Percentiles rank a stretch among this genome's conserved stretches.
These are phyloP conservation scores for Kondoa subrosea DNA, from an alignment of 768 basidiomycete genomes.

Conservation along the genomic window DNA sequence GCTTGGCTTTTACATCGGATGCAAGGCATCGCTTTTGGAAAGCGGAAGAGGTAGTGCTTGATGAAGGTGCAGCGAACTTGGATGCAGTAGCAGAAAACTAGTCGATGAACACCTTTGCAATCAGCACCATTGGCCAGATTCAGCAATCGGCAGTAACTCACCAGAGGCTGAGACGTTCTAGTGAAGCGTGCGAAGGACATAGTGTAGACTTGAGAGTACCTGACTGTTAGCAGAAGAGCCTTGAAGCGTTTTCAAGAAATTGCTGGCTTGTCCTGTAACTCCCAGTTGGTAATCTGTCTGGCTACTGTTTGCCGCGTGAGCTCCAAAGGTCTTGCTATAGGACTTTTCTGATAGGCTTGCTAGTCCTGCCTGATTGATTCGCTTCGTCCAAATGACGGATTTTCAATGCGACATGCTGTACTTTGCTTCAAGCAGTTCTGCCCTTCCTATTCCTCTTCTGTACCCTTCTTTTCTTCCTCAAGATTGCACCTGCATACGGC, in stretches of 20 bases:
- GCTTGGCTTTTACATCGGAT: constrained; percentile 2
- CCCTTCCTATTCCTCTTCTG: neutral
- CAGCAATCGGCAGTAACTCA: neutral
- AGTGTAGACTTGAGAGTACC: too few species aligned
- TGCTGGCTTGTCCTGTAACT: too few species aligned
- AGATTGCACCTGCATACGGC: neutral
- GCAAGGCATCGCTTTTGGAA: neutral
- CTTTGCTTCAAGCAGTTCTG: neutral
- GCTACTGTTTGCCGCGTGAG: too few species aligned
- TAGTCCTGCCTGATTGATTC: neutral
- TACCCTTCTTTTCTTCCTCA: neutral
- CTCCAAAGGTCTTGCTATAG: too few species aligned
- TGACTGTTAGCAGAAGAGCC: neutral
- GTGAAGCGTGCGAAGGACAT: neutral
- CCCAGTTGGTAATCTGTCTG: too few species aligned
- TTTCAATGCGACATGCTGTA: neutral
- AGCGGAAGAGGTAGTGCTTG: neutral
- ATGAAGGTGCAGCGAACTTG: neutral
- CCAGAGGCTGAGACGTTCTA: neutral
- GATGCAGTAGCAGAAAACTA: neutral
- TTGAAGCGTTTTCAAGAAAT: neutral
- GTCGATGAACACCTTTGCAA: neutral
- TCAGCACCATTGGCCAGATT: neutral
- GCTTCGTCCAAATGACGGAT: neutral
- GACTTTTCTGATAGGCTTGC: too few species aligned